Evolutionary conservation across 2,329 filamentous ascomycete genomes (phyloP), one percentile per base, ranked within the genome.

Genomic region (Exophiala sideris): DNA sequence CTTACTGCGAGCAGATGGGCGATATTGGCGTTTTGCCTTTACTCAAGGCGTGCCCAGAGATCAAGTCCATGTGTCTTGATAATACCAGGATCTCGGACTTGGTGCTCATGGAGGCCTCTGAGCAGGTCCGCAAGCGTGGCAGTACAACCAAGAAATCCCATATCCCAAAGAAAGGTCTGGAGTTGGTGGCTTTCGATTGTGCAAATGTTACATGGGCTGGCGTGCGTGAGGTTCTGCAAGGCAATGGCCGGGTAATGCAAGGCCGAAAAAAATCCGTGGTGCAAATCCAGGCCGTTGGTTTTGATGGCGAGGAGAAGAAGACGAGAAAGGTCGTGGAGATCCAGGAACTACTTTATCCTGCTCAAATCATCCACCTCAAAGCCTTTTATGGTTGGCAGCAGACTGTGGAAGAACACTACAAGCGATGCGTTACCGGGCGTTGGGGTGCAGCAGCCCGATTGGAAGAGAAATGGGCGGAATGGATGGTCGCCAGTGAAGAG

Each of bases 331-430:
- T 61, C 7, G 56, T 56, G 1, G 57, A 62, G 4, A 64, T 59
- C 29, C 63, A 63, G 24, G 62, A 64, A 0, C 66, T 78, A 8
- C 80, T 80, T 0, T 91, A 86, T 63, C 88, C 90, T 0, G 82
- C 83, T 1, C 86, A 96, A 67, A 83, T 95, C 53, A 90, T 97
- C 56, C 79, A 84, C 5, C 79, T 97, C 40, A 96, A 96, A 71
- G 95, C 91, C 71, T 97, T 92, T 75, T 95, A 95, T 69, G 90
- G 88, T 39, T 96, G 89, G 83, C 92, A 97, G 72, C 89, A 89
- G 73, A 96, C 91, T 0, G 91, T 96, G 3, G 88, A 96, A 62
- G 91, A 96, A 69, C 92, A 97, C 71, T 91, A 85, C 49, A 92
- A 91, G 73, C 83, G 91, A 3, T 89, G 96, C 0, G 70, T 95